Conservation (phyloP, 108 stramenopile species). For the Skeletonema potamos region DNA sequence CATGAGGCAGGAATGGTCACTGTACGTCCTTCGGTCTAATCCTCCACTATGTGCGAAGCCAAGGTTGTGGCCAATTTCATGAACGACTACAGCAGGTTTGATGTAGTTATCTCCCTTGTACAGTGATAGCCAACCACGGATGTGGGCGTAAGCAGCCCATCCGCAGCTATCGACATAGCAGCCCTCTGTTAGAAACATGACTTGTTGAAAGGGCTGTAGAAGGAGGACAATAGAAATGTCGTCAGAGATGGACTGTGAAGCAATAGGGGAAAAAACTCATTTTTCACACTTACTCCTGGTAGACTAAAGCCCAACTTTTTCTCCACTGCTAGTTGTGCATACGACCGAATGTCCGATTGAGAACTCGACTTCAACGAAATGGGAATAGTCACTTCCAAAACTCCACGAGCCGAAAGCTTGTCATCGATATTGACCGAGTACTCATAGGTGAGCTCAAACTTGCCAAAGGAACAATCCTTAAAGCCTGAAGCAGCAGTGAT, state of each 20-base stretch:
- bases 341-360: not conserved
- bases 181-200: conserved; percentile 28
- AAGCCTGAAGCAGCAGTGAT: conserved; percentile 21
- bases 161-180: conserved; percentile 15
- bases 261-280: too few species aligned
- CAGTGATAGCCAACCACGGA: conserved; percentile 33
- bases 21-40: conserved; percentile 25
- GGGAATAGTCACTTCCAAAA: conserved; percentile 32
- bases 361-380: not conserved
- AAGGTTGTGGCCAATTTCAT: conserved; percentile 35
- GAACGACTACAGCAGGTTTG: conserved; percentile 25
- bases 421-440: not conserved
- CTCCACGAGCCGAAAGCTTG: conserved; percentile 25
- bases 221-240: not conserved
- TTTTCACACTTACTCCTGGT: conserved; percentile 12
- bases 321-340: not conserved
- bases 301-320: conserved; percentile 17
- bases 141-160: conserved; percentile 24
- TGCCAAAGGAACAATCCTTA: conserved; percentile 35
- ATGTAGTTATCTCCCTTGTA: conserved; percentile 29
- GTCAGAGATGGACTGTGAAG: not conserved
- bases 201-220: conserved; percentile 25
- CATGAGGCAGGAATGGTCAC: conserved; percentile 9
- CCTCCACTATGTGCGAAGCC: conserved; percentile 31
- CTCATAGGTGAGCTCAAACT: conserved; percentile 19